These are phyloP conservation scores for Pseudocercospora pini-densiflorae DNA, from an alignment of 2,329 filamentous ascomycete species.

Conservation along the genomic window DNA sequence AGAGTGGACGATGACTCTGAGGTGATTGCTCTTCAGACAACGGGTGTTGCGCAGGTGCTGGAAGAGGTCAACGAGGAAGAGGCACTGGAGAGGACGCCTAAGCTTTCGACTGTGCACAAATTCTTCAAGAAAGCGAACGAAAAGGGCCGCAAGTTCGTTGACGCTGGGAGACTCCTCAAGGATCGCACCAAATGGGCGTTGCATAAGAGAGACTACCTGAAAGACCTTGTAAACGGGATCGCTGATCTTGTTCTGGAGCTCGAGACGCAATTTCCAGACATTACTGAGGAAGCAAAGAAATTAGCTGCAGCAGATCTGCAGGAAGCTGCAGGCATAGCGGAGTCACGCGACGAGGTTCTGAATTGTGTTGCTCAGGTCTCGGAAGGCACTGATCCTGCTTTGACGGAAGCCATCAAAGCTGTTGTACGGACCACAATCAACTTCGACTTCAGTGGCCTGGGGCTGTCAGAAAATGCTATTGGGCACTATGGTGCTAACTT, in stretches of 20 bases:
- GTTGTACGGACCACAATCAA: background rate
- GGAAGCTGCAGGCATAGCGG: background rate
- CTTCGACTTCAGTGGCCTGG: background rate
- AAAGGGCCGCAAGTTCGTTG: background rate
- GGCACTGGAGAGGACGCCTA: background rate
- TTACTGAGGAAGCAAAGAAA: background rate
- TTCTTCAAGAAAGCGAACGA: background rate
- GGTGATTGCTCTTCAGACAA: background rate
- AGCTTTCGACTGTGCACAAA: background rate
- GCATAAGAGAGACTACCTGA: background rate
- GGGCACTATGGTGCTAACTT: background rate
- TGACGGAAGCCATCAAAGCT: background rate
- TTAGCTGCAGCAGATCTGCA: background rate
- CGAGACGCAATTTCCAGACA: background rate
- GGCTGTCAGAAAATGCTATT: background rate
- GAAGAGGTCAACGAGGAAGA: background rate
- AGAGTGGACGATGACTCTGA: background rate
- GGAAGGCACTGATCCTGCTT: background rate
- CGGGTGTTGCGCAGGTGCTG: background rate
- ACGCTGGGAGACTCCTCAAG: background rate
- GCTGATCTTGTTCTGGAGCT: background rate
- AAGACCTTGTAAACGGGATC: background rate
- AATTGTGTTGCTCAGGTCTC: background rate
- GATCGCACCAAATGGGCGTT: slow-evolving; percentile 1
- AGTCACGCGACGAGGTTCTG: background rate